Evolutionary conservation across 1,284 basidiomycete species (phyloP).

Genomic region (Puccinia horiana): DNA sequence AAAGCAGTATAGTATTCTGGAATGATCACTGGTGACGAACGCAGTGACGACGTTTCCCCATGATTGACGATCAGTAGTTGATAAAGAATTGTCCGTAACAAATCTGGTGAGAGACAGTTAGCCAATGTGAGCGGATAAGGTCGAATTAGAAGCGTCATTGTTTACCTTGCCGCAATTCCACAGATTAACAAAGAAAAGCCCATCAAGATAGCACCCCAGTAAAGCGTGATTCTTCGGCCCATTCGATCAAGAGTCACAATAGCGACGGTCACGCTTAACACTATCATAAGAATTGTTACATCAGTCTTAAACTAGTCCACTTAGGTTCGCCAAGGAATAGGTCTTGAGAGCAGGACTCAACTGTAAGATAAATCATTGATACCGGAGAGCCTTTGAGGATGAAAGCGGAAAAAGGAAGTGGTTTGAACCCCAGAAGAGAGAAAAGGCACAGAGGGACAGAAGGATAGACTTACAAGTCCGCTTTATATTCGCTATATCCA

Average conservation of each 20-base stretch:
- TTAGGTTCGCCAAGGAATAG: neutral
- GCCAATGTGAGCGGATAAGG: neutral
- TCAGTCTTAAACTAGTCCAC: neutral
- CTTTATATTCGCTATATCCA: slow-evolving; percentile 56
- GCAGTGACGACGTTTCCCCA: slow-evolving; percentile 46
- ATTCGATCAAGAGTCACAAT: slow-evolving; percentile 58
- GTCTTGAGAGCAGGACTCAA: slow-evolving; percentile 28
- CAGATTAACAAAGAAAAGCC: slow-evolving; percentile 54
- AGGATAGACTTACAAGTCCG: slow-evolving; percentile 52
- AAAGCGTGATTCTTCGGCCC: slow-evolving; percentile 52
- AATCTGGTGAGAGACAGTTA: neutral
- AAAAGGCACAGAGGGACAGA: neutral
- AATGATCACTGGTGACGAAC: neutral
- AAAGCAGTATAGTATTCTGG: neutral
- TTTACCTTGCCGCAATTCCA: slow-evolving; percentile 51
- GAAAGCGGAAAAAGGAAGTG: neutral
- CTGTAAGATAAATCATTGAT: slow-evolving; percentile 56
- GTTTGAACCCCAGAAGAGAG: neutral
- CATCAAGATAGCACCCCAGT: slow-evolving; percentile 53
- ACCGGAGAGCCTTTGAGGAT: slow-evolving; percentile 51
- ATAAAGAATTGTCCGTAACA: slow-evolving; percentile 17
- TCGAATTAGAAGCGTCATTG: neutral
- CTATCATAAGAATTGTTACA: neutral
- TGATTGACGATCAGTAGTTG: neutral
- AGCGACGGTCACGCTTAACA: slow-evolving; percentile 52